Base-by-base conservation (phyloP, 2,329 filamentous ascomycete species). In the Sordariomycetes sp. region DNA sequence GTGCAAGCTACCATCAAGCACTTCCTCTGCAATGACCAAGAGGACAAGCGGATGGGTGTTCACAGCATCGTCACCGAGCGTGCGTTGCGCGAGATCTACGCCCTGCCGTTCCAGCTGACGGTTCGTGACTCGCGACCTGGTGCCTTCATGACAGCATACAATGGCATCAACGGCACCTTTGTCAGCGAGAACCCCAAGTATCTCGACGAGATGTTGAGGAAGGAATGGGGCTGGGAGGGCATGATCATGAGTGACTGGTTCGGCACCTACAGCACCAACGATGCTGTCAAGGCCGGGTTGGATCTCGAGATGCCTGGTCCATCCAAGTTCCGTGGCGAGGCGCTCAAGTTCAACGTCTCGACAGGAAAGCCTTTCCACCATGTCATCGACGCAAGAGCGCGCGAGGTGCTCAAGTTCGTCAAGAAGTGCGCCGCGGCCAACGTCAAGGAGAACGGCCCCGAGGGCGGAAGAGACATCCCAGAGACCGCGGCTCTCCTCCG, bases 401-500 rank as follows among this genome's bases (percentile, higher is more conserved):
- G 71, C 19, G 63, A 68, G 20, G 58, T 80, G 17, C 60, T 80
- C 34, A 67, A 71, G 39, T 60, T 80, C n/a, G 59, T 79, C 40
- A 79, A 28, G n/a, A 28, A 28, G 25, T 68, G 68, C 17, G 64
- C 67, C 7, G 63, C 64, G 3, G 61, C 70, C 4, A 68, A 68
- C 0, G 65, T 80, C 14, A 59, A 66, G 4, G 71, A 77, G 46
- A 58, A 66, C 15, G 72, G 68, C 0, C 59, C 65, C 0, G 75
- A 79, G 49, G 59, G 55, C 32, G 65, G 60, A 0, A 59, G 66
- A 7, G 63, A 86, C 47, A 80, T 72, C 0, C 65, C 70, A 1
- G 70, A 82, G 50, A 76, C 75, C 24, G 70, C 77, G 5, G 69
- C 66, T 12, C 61, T 86, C 30, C 68, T 86, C 16, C 69, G 83